phyloP scores from a whole-genome alignment of 352 stramenopile species.

The Pythium folliculosum region DNA sequence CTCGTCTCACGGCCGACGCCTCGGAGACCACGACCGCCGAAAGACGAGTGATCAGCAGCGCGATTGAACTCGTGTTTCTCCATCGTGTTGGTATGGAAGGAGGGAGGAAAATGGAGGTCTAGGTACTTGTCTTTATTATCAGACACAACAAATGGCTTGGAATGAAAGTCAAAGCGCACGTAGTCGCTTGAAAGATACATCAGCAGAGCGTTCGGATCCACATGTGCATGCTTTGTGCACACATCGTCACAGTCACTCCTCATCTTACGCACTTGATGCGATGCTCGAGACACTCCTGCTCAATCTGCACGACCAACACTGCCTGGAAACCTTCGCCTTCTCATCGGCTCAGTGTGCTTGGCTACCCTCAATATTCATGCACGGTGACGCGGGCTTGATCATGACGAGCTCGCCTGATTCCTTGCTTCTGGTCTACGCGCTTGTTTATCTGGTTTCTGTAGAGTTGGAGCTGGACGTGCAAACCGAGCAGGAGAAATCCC shows the following conservation, averaged over 20 bases:
- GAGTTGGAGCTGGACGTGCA: not conserved
- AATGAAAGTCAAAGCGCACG: conserved; percentile 49
- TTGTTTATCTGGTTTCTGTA: conserved; percentile 19
- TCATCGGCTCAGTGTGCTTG: conserved; percentile 35
- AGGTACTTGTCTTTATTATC: conserved; percentile 47
- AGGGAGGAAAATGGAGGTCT: not conserved
- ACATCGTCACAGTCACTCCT: conserved; percentile 6
- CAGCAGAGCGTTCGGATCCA: conserved; percentile 5
- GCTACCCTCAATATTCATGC: conserved; percentile 41
- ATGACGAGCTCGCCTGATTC: not conserved
- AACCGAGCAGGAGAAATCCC: not conserved
- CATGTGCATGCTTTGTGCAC: conserved; percentile 6
- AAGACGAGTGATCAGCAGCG: not conserved
- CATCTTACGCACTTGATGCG: not conserved
- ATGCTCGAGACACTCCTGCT: not conserved
- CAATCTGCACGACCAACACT: conserved; percentile 4
- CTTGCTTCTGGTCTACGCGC: conserved; percentile 9
- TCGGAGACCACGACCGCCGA: not conserved
- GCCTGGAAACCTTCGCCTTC: conserved; percentile 23
- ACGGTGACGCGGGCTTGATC: conserved; percentile 9
- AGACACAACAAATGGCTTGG: conserved; percentile 46
- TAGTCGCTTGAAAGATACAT: conserved; percentile 38
- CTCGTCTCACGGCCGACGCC: conserved; percentile 47
- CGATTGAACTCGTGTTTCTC: not conserved
- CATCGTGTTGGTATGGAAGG: not conserved